Conservation (phyloP, 202 grass and related monocot genomes). For the Setaria viridis region DNA sequence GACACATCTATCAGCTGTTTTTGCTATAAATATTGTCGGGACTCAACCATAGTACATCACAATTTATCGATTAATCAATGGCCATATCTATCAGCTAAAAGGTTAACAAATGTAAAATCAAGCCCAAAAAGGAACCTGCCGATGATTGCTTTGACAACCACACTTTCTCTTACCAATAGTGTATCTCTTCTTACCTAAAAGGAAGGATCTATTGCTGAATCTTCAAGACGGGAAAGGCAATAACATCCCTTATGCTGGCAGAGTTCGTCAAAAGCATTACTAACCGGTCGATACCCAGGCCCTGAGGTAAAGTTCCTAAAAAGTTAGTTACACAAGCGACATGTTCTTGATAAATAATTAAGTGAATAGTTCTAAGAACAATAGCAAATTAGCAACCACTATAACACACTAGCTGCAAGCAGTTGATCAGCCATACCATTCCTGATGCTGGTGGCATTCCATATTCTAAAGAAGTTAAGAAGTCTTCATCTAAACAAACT, state of each 20-base stretch:
- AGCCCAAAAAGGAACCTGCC: neutral
- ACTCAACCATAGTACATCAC: neutral
- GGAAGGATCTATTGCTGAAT: slow-evolving; percentile 66
- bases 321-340: slow-evolving; percentile 10
- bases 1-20: slow-evolving; percentile 8
- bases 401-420: neutral
- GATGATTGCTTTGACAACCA: neutral
- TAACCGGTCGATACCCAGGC: slow-evolving; percentile 88
- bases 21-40: neutral
- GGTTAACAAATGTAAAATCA: slow-evolving; percentile 4
- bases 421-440: slow-evolving; percentile 66
- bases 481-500: slow-evolving; percentile 96
- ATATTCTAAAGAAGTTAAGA: slow-evolving; percentile 89
- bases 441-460: slow-evolving; percentile 99
- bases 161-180: neutral
- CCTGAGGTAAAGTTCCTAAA: slow-evolving; percentile 49
- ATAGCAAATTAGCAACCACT: neutral
- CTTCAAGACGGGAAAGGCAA: slow-evolving; percentile 91
- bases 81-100: neutral
- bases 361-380: neutral
- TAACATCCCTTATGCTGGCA: slow-evolving; percentile 94
- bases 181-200: slow-evolving; percentile 11
- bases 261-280: slow-evolving; percentile 95
- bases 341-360: slow-evolving; percentile 26
- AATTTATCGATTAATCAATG: neutral